Conservation (phyloP, 2,329 filamentous ascomycete species). For the Seiridium unicorne region DNA sequence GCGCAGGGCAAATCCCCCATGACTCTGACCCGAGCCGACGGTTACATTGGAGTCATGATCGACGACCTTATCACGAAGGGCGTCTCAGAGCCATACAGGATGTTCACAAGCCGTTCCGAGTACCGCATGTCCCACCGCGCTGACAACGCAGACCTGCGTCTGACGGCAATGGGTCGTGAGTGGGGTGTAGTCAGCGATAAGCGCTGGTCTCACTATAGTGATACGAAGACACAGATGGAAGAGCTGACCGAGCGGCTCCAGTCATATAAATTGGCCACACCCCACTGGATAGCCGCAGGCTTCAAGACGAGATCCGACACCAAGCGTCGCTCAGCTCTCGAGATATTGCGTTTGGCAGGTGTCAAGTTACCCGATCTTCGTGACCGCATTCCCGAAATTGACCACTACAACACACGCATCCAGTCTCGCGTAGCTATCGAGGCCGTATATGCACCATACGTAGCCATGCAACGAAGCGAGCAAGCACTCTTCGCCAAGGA, state of each 20-base stretch:
- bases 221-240: conserved; percentile 65
- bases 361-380: conserved; percentile 58
- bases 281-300: conserved; percentile 67
- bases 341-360: conserved; percentile 70
- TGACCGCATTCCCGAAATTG: conserved; percentile 54
- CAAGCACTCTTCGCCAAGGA: conserved; percentile 71
- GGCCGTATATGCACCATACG: conserved; percentile 83
- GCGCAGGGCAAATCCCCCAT: conserved; percentile 65
- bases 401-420: conserved; percentile 55
- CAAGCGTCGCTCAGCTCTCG: conserved; percentile 68
- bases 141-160: conserved; percentile 88
- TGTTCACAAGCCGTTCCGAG: conserved; percentile 96
- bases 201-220: conserved; percentile 71
- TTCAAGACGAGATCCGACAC: conserved; percentile 68
- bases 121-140: conserved; percentile 90
- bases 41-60: conserved; percentile 98
- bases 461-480: conserved; percentile 67
- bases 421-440: conserved; percentile 75
- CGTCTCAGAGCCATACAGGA: conserved; percentile 93
- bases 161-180: conserved; percentile 74
- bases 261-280: conserved; percentile 54
- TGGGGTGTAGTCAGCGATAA: conserved; percentile 77
- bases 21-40: conserved; percentile 76
- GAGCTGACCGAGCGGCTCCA: conserved; percentile 63
- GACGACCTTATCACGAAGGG: conserved; percentile 97